Base-by-base conservation (phyloP, 768 basidiomycete genomes). In the Hygrocybe coccinea region DNA sequence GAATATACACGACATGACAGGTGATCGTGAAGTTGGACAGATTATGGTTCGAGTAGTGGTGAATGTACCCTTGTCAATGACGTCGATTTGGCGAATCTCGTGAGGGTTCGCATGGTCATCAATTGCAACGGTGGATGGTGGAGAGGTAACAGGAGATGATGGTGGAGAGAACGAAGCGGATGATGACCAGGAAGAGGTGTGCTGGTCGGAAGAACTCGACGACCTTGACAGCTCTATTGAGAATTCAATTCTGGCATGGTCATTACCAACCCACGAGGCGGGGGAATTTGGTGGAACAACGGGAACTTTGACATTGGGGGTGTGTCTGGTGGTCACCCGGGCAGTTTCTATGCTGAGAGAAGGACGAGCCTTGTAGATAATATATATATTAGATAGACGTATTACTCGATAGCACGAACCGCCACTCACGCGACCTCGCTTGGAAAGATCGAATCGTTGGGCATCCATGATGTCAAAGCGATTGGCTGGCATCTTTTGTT, bases 31-130 rank as follows among this genome's bases (percentile, higher is more conserved):
- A 21, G 41, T 25, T 15, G 56, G 56, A 5, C 56, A 52, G 7
- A 58, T 44, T 36, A 58, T 54, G 8, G 47, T 36, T 24, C 52
- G 52, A 2, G 56, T 53, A 24, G 56, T 53, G 15, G 56, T 49
- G 35, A 36, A 38, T 17, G 29, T 34, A 2, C 24, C 50, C n/a
- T 36, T 35, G 19, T 36, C 47, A 22, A 24, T 21, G 2, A 24
- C 21, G 25, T 51, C 50, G 35, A 35, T 17, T n/a, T 38, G 19
- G 50, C 1, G 35, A 8, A 29, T 29, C 29, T 29, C 8, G 29
- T 29, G 3, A 8, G 29, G 29, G 29, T 29, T 3, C 4, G 8
- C 29, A 8, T 29, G 4, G 8, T 24, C 10, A 25, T 8, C 21
- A 49, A 24, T 15, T 21, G 10, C 29, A 6, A 24, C n/a, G 17